Conservation (phyloP, 768 basidiomycete genomes). For the Russula lepida region DNA sequence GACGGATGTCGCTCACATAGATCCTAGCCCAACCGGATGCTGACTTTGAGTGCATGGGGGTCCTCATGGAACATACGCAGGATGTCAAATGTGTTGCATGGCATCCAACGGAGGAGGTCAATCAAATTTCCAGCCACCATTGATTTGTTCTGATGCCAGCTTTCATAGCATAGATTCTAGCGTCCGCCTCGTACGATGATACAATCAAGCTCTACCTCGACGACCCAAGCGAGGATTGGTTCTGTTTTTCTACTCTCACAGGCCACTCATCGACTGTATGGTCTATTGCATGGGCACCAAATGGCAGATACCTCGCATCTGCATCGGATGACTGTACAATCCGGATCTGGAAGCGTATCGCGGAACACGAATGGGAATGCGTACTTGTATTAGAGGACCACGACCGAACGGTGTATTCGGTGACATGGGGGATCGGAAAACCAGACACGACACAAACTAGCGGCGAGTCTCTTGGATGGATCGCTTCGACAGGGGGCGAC, state of each 20-base stretch:
- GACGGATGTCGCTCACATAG: neutral
- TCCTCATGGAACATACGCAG: slow-evolving; percentile 94
- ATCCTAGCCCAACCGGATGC: slow-evolving; percentile 76
- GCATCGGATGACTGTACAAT: slow-evolving; percentile 81
- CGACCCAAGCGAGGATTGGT: slow-evolving; percentile 94
- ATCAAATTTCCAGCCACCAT: neutral
- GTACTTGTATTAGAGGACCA: slow-evolving; percentile 55
- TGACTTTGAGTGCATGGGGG: slow-evolving; percentile 91
- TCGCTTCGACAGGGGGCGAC: slow-evolving; percentile 82
- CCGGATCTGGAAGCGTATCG: slow-evolving; percentile 71
- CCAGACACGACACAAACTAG: slow-evolving; percentile 24
- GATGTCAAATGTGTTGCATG: slow-evolving; percentile 94
- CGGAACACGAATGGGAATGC: slow-evolving; percentile 54
- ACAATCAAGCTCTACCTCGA: slow-evolving; percentile 90
- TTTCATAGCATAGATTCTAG: slow-evolving; percentile 63
- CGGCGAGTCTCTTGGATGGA: slow-evolving; percentile 54
- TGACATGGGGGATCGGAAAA: slow-evolving; percentile 55
- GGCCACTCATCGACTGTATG: slow-evolving; percentile 89
- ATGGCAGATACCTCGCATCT: slow-evolving; percentile 72
- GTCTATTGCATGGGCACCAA: slow-evolving; percentile 76
- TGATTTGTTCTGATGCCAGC: slow-evolving; percentile 15
- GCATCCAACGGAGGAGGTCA: slow-evolving; percentile 88
- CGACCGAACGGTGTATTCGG: slow-evolving; percentile 68
- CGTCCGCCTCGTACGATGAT: slow-evolving; percentile 95
- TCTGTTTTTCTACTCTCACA: slow-evolving; percentile 68